A percentile compares a stretch with the other conserved stretches of the same genome.
These are phyloP conservation scores for Fusarium compactum DNA, from an alignment of 2,329 filamentous ascomycete genomes.

Conservation along the genomic window DNA sequence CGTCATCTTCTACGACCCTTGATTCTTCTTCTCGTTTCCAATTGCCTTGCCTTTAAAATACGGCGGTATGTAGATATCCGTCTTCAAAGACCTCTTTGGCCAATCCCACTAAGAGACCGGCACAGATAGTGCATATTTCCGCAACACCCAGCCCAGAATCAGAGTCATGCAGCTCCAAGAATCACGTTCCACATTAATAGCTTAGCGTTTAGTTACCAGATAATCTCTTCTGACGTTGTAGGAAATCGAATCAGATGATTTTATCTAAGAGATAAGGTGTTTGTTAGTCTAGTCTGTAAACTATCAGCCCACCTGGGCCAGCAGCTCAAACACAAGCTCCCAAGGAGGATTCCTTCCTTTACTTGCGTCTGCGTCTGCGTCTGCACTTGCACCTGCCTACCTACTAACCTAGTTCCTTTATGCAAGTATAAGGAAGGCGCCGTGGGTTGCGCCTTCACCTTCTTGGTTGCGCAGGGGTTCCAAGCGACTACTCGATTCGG, in stretches of 20 bases:
- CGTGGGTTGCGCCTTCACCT: slow-evolving; percentile 7
- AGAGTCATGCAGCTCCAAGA: not conserved
- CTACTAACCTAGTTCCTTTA: slow-evolving; percentile 9
- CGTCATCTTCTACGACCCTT: not conserved
- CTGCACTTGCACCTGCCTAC: not conserved
- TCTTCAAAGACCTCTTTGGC: slow-evolving; percentile 7
- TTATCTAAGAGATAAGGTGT: slow-evolving; percentile 6
- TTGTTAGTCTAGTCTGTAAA: not conserved
- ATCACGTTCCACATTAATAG: not conserved
- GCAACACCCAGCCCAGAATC: slow-evolving; percentile 1
- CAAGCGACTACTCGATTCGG: slow-evolving; percentile 48
- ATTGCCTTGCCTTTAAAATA: not conserved
- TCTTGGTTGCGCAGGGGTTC: slow-evolving; percentile 38
- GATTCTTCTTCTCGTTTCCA: slow-evolving; percentile 20
- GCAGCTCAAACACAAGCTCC: not conserved
- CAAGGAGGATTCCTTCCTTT: not conserved
- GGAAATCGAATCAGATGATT: not conserved
- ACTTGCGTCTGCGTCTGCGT: not conserved
- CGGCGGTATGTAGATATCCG: slow-evolving; percentile 43
- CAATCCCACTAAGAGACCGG: slow-evolving; percentile 21
- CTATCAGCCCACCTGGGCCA: not conserved
- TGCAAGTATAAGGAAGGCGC: slow-evolving; percentile 27
- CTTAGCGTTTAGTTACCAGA: not conserved
- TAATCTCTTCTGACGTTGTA: not conserved
- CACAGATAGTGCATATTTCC: slow-evolving; percentile 18